phyloP scores from a whole-genome alignment of 2,329 filamentous ascomycete species.

The Phaeoacremonium minimum region DNA sequence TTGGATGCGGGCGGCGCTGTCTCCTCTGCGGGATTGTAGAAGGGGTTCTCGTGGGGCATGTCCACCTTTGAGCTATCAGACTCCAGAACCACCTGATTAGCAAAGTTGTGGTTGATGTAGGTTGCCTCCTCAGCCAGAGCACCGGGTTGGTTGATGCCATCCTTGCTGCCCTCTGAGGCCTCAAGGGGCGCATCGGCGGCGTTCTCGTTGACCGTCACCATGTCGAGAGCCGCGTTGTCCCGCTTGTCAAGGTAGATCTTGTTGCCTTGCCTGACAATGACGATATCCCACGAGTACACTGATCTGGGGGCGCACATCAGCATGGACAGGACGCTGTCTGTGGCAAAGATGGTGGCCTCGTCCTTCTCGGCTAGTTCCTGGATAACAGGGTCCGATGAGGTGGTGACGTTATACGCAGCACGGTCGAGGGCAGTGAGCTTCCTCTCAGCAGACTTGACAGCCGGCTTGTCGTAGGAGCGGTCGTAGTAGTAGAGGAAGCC shows the following conservation, averaged over 20 bases:
- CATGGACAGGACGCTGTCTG: conserved; percentile 96
- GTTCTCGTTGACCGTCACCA: conserved; percentile 99
- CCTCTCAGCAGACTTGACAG: conserved; percentile 82
- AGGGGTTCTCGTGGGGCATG: conserved; percentile 88
- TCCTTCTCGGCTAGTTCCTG: conserved; percentile 95
- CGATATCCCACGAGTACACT: conserved; percentile 97
- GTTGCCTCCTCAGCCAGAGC: conserved; percentile 95
- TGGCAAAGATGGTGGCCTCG: conserved; percentile 94
- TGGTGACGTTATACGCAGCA: conserved; percentile 96
- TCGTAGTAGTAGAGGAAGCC: conserved; percentile 99
- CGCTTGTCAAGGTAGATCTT: conserved; percentile 99
- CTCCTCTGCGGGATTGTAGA: conserved; percentile 93
- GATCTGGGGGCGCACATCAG: conserved; percentile 97
- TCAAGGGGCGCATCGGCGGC: conserved; percentile 92
- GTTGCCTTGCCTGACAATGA: conserved; percentile 87
- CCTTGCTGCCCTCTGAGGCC: conserved; percentile 86
- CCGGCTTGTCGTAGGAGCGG: conserved; percentile 87
- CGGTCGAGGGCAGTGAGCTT: conserved; percentile 87
- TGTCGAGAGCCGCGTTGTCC: conserved; percentile 88
- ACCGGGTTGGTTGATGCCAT: conserved; percentile 87
- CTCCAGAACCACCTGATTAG: conserved; percentile 90
- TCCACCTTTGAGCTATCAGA: conserved; percentile 72
- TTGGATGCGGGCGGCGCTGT: conserved; percentile 92
- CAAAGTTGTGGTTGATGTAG: conserved; percentile 99
- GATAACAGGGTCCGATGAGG: conserved; percentile 91